These are phyloP conservation scores for Oryza glaberrima DNA, from an alignment of 176 grass and related monocot species.

Conservation along the genomic window DNA sequence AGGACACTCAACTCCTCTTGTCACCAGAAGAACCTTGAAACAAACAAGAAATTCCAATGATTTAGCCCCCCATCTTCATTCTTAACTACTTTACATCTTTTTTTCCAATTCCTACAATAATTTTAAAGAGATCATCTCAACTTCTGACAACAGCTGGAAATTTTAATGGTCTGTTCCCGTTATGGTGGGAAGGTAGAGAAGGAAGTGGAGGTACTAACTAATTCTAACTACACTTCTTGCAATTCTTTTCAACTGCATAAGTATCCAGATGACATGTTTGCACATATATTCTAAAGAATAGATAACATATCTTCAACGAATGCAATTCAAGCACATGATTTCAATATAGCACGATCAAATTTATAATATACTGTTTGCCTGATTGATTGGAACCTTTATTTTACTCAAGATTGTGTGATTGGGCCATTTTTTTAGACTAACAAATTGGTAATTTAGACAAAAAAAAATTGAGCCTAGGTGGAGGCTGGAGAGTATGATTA, in stretches of 20 bases:
- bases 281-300: background rate
- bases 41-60: background rate
- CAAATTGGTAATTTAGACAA: too few species aligned
- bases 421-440: background rate
- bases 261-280: background rate
- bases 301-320: background rate
- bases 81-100: too few species aligned
- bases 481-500: too few species aligned
- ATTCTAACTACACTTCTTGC: background rate
- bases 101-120: background rate
- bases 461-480: too few species aligned
- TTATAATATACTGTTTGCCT: background rate
- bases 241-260: background rate
- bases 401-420: background rate
- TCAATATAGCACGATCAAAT: background rate
- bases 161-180: background rate
- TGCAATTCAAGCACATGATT: background rate
- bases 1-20: background rate
- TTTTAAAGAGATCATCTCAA: background rate
- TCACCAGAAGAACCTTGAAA: background rate
- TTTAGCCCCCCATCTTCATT: background rate
- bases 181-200: background rate
- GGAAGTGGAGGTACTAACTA: background rate
- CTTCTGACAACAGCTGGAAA: background rate
- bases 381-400: background rate